Conservation (phyloP, 2,329 filamentous ascomycete genomes). For the Neoscytalidium dimidiatum region DNA sequence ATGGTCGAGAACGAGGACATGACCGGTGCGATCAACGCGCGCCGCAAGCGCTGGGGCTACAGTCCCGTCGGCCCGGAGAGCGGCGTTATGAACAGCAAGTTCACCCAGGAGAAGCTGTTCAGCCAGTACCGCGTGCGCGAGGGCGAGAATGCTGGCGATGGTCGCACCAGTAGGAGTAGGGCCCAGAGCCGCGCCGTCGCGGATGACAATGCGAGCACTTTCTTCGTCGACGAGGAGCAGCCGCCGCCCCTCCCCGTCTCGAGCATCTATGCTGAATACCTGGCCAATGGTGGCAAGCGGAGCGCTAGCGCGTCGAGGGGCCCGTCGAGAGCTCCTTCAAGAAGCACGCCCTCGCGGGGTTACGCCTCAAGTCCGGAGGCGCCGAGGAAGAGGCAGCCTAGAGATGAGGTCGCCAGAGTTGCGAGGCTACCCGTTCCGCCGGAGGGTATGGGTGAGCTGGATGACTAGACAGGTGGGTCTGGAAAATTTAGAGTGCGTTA, state of each 20-base stretch:
- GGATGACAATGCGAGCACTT: background rate
- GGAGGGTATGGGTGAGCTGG: background rate
- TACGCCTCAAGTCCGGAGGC: background rate
- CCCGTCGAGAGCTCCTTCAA: background rate
- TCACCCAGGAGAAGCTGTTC: constrained; percentile 25
- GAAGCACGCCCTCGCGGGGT: background rate
- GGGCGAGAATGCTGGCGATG: background rate
- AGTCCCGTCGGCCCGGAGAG: background rate
- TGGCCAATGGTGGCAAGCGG: background rate
- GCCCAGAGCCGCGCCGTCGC: background rate
- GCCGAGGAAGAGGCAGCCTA: background rate
- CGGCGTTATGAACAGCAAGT: constrained; percentile 3
- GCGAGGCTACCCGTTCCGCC: background rate
- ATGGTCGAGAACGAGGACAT: constrained; percentile 65
- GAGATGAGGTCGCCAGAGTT: background rate
- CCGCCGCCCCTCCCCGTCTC: background rate
- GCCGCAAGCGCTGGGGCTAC: background rate
- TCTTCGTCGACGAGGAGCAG: background rate
- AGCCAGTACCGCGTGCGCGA: constrained; percentile 26
- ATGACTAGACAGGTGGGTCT: background rate
- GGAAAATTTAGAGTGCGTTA: background rate
- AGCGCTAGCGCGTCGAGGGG: background rate
- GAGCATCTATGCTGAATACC: background rate
- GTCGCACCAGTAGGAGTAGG: background rate
- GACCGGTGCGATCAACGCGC: background rate